Percentiles rank a stretch among this genome's conserved stretches.
Evolutionary conservation across 2,329 filamentous ascomycete genomes (phyloP).

Genomic region (Colletotrichum sp.): DNA sequence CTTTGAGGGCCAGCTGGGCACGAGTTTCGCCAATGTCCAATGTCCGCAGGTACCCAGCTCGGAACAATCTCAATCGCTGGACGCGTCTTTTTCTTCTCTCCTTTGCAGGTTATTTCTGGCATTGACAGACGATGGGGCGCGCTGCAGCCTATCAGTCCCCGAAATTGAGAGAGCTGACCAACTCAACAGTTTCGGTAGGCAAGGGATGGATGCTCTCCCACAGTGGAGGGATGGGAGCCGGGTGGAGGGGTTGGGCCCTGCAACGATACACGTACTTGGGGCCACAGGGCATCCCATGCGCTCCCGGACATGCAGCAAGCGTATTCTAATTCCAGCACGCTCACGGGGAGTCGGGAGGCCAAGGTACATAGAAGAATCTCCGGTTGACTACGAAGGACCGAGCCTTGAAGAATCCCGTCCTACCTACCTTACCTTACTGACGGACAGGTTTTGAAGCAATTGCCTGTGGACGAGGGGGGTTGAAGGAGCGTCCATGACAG

Average conservation of each 20-base stretch:
- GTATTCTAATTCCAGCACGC: neutral
- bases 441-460: neutral
- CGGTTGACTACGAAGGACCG: neutral
- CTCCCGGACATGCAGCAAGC: neutral
- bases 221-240: neutral
- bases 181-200: constrained; percentile 10
- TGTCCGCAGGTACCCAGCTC: neutral
- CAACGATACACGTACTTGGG: neutral
- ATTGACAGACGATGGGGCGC: neutral
- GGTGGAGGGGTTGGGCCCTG: neutral
- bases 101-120: neutral
- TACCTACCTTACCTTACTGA: neutral
- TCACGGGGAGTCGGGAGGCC: neutral
- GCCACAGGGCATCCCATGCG: neutral
- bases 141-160: neutral
- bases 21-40: neutral
- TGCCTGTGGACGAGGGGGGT: neutral
- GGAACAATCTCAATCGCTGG: neutral
- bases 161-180: neutral
- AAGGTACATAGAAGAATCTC: neutral
- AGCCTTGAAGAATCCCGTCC: neutral
- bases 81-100: neutral
- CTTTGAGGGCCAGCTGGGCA: neutral
- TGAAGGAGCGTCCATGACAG: neutral
- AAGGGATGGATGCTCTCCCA: constrained; percentile 3